Base-by-base conservation (phyloP, 495 filamentous ascomycete genomes). In the Penicillium coprophilum region DNA sequence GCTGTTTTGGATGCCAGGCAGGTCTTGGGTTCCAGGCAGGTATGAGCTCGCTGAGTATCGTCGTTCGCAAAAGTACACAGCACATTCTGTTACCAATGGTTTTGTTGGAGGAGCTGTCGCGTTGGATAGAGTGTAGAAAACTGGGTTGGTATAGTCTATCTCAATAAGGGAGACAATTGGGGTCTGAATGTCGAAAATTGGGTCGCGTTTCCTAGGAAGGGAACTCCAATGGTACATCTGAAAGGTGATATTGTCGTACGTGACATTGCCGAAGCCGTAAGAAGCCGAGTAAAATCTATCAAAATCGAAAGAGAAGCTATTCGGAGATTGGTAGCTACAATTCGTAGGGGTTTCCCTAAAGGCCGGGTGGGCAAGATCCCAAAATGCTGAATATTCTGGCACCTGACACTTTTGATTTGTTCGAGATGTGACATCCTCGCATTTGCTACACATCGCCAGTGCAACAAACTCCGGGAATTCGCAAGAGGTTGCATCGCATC, bases 371-470 rank as follows among this genome's bases (percentile, higher is more conserved):
- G 30, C 6, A 31, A 1, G 1, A 10, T 31, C 30, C 30, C 1
- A 31, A 11, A 31, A 31, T 0, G 9, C 1, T 31, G 30, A 31
- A 40, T 20, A 7, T 17, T 40, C 38, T 10, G 38, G 17, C 38
- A 10, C 17, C 17, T 40, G 17, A 40, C 38, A 40, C 17, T 17
- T 40, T 10, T 59, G 51, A 30, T 52, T 46, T 21, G 58, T 40
- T 13, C 20, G 13, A 8, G 20, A 8, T n/a, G 58, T 56, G 23
- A 60, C 30, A 46, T 60, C 58, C 15, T 60, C 52, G 32, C 58
- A 60, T 13, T 43, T 20, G 21, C 38, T 52, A 31, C 58, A 60
- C 10, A 60, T 21, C 5, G 53, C 58, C 8, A 60, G 27, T n/a
- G 53, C 32, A 13, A 53, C 23, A 47, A 60, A 60, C 4, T 52